Base-by-base conservation (phyloP, 2,329 filamentous ascomycete species). In the Ramularia collo-cygni region DNA sequence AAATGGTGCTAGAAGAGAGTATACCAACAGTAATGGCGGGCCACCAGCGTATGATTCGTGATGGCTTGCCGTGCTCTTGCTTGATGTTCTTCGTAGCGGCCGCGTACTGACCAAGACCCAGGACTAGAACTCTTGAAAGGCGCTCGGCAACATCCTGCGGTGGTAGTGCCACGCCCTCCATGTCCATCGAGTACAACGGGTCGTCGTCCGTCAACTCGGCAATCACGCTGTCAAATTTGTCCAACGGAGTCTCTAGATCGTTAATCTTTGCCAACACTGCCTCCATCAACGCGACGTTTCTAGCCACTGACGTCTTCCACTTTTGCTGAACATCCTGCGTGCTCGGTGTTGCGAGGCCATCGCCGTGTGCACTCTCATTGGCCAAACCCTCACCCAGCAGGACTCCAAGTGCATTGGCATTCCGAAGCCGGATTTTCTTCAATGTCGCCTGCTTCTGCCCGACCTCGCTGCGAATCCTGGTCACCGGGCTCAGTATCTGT, bases 351-450 rank as follows among this genome's bases (percentile, higher is more conserved):
- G 50, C 51, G 16, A 62, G 35, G 2, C 55, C 57, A 19, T 60
- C 57, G 1, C 56, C 56, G 42, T 63, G 58, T 8, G 52, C 51
- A 37, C 55, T 70, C 46, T 71, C 69, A 34, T 70, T 70, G 35
- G 78, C 79, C 34, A 95, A 68, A 2, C 85, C 88, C 58, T 95
- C 87, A 40, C 90, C 86, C 52, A 95, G 81, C 17, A 98, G 68
- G 4, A 95, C 77, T 12, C 92, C 92, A 3, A 96, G 71, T 1
- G 86, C 85, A 55, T 85, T 89, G 2, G 90, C 86, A 40, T 86
- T 88, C 63, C 90, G 79, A 56, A 89, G 77, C 33, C 84, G 77
- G 48, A 94, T 70, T 53, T 77, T 78, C 55, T 76, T 81, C 35
- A 96, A 70, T 14, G 74, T 75, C 3, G 74, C 74, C 55, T 84